Base-by-base conservation (phyloP, 2,329 filamentous ascomycete genomes). In the Ophiostoma piceae region DNA sequence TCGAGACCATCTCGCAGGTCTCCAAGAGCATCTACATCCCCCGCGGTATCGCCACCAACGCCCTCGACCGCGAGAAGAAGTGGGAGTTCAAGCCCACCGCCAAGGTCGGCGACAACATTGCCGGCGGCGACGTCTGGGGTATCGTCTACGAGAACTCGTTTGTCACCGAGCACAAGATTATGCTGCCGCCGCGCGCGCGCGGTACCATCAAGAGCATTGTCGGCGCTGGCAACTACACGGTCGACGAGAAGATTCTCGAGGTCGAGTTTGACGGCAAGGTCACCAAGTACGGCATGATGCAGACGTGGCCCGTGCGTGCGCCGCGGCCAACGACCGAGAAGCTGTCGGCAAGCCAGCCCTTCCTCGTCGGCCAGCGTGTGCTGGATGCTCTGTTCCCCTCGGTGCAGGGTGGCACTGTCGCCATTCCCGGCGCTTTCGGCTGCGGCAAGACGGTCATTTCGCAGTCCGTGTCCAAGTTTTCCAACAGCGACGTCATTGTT, bases 381-480 rank as follows among this genome's bases (percentile, higher is more conserved):
- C 85, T 99, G 75, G 95, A 99, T 79, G 92, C 95, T 73, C 88
- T 99, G 66, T 99, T 97, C 84, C 95, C 95, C 69, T 90, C 91
- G 84, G 95, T 99, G 11, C 93, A 96, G 83, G 95, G 95, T 80
- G 95, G 95, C 79, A 99, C 95, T 64, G 93, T 98, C 74, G 96
- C 94, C 78, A 99, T 99, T 78, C 95, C 95, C 35, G 95, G 95
- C 79, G 95, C 95, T 81, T 99, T 99, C 79, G 95, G 95, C 74
- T 99, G 95, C 78, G 95, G 95, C 78, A 99, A 99, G 89, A 99
- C 95, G 77, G 95, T 99, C 83, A 99, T 99, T 82, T 94, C 90
- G 77, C 95, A 99, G 83, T 96, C 92, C 72, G 91, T 99, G 73
- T 99, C 95, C 81, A 99, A 99, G 83, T 99, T 99, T 85, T 99